phyloP scores from a whole-genome alignment of 495 filamentous ascomycete species.

The Podospora fimiseda region DNA sequence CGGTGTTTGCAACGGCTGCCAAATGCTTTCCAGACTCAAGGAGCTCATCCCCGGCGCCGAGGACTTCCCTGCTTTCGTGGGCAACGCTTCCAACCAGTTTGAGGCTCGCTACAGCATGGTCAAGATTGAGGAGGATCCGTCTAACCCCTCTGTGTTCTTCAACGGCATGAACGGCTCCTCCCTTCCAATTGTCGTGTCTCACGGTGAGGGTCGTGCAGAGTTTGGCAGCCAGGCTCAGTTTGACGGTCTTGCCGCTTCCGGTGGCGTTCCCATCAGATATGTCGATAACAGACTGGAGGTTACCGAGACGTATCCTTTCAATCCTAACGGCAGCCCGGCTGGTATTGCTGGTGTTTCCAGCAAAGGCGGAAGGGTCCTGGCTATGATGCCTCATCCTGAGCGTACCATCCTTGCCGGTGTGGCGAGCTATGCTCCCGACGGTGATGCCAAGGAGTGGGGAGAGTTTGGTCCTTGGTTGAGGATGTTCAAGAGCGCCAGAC shows the following conservation, averaged over 20 bases:
- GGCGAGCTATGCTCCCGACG: constrained; percentile 64
- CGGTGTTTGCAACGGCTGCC: constrained; percentile 96
- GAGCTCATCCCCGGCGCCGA: constrained; percentile 79
- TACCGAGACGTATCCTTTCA: constrained; percentile 81
- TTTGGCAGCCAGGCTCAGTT: constrained; percentile 53
- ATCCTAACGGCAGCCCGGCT: constrained; percentile 85
- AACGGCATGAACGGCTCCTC: constrained; percentile 81
- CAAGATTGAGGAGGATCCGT: constrained; percentile 57
- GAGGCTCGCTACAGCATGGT: constrained; percentile 90
- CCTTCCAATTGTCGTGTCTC: constrained; percentile 82
- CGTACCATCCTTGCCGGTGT: constrained; percentile 80
- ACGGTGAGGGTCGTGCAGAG: constrained; percentile 83
- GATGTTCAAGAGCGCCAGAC: constrained; percentile 71
- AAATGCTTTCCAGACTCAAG: constrained; percentile 82
- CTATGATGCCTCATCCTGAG: constrained; percentile 96
- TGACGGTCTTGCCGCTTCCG: constrained; percentile 53
- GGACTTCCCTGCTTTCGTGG: constrained; percentile 81
- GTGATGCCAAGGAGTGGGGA: constrained; percentile 63
- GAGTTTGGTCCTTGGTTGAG: constrained; percentile 85
- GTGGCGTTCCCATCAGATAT: constrained; percentile 67
- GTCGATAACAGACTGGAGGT: constrained; percentile 70
- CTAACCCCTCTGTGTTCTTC: constrained; percentile 74
- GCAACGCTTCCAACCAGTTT: constrained; percentile 85
- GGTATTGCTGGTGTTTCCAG: constrained; percentile 81
- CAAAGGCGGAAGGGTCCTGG: constrained; percentile 76